Conservation (phyloP, 2,329 filamentous ascomycete genomes). For the Elsinoe necatrix region DNA sequence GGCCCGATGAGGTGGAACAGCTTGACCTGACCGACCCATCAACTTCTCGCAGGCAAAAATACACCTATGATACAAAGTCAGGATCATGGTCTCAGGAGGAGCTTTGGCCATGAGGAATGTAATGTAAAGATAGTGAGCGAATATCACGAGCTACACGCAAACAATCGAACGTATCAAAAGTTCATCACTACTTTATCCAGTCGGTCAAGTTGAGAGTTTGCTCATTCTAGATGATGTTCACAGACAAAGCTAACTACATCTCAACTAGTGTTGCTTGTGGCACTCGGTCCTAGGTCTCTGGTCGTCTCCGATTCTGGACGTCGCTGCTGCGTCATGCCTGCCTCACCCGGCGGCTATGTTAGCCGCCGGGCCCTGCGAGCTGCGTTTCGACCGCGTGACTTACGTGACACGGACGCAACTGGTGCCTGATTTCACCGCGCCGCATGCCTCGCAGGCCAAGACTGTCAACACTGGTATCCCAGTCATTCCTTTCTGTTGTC, state of each 20-base stretch:
- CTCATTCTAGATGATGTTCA: no score
- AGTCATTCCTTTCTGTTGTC: not conserved
- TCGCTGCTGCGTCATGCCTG: not conserved
- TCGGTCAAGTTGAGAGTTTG: no score
- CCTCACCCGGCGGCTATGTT: not conserved
- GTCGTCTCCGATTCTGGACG: not conserved
- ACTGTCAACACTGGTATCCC: no score
- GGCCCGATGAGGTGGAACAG: conserved; percentile 67
- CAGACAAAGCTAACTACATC: not conserved
- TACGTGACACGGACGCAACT: not conserved
- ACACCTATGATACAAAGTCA: conserved; percentile 48
- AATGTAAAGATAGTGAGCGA: not conserved
- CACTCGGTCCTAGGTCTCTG: no score
- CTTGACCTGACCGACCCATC: conserved; percentile 62
- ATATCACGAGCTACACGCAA: not conserved
- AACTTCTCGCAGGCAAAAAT: conserved; percentile 56
- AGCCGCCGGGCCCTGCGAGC: not conserved
- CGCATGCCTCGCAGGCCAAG: no score
- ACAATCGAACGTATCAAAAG: not conserved
- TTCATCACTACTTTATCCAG: no score
- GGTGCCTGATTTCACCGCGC: not conserved
- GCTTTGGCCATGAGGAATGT: conserved; percentile 50
- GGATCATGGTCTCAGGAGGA: conserved; percentile 60
- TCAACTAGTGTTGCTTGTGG: not conserved
- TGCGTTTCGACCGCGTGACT: not conserved